phyloP scores from a whole-genome alignment of 371 early-diverging fungal genomes.

The Fennellomyces sp. region DNA sequence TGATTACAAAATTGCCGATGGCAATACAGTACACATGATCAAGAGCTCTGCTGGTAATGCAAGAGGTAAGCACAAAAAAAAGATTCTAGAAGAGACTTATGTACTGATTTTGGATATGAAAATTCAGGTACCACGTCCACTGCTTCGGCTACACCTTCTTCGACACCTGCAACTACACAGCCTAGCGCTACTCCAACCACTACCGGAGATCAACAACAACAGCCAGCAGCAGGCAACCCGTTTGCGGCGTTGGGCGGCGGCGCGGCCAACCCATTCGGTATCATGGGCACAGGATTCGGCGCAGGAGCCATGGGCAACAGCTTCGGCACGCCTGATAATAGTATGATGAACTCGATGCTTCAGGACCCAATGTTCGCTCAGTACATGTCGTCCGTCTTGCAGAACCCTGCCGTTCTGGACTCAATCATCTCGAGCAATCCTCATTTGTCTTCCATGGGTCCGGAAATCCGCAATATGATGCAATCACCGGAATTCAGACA shows the following conservation, averaged over 20 bases:
- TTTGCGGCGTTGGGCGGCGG: conserved; percentile 33
- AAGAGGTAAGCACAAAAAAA: conserved; percentile 20
- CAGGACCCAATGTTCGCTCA: conserved; percentile 85
- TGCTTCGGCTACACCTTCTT: conserved; percentile 29
- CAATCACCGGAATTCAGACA: conserved; percentile 81
- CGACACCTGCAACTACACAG: conserved; percentile 24
- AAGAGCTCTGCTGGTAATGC: conserved; percentile 57
- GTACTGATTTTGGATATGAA: neutral
- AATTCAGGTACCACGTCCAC: conserved; percentile 19
- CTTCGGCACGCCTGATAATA: conserved; percentile 69
- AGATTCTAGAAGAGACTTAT: neutral
- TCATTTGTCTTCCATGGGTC: conserved; percentile 79
- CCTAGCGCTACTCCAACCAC: conserved; percentile 9
- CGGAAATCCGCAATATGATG: conserved; percentile 83
- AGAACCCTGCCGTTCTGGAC: conserved; percentile 86
- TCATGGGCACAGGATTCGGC: conserved; percentile 49
- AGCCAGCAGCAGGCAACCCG: conserved; percentile 30
- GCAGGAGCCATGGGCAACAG: conserved; percentile 64
- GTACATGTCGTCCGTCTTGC: conserved; percentile 75
- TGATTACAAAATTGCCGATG: conserved; percentile 81
- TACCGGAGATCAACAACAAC: conserved; percentile 15
- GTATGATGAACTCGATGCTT: conserved; percentile 73
- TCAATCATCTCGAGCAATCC: conserved; percentile 84
- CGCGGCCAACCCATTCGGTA: conserved; percentile 55
- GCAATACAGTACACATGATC: conserved; percentile 86